These are phyloP conservation scores for Ogataea salicorniae DNA, from an alignment of 805 yeast genomes.

Conservation along the genomic window DNA sequence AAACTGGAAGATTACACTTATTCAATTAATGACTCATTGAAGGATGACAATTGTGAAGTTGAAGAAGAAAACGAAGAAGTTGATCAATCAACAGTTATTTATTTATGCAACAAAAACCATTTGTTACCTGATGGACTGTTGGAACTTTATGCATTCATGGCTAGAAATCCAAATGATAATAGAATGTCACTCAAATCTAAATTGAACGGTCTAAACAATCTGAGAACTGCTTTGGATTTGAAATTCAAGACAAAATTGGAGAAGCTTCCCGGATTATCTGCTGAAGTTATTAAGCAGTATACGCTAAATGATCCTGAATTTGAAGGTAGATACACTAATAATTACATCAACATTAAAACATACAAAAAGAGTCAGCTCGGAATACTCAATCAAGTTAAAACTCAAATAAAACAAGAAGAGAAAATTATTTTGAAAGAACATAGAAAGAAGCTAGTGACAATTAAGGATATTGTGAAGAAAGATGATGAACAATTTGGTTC, in stretches of 20 bases:
- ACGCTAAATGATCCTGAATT: constrained; percentile 1
- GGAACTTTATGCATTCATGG: constrained; percentile 48
- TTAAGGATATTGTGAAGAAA: constrained; percentile 21
- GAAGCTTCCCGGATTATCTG: constrained; percentile 6
- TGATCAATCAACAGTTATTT: constrained; percentile 12
- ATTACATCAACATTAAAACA: constrained; percentile 23
- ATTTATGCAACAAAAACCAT: constrained; percentile 24
- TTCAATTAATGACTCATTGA: constrained; percentile 13
- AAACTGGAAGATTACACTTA: constrained; percentile 25
- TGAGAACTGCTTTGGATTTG: constrained; percentile 47
- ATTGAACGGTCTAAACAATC: constrained; percentile 57
- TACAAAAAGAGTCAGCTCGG: constrained; percentile 39
- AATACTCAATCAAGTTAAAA: constrained; percentile 34
- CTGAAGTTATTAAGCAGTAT: not conserved
- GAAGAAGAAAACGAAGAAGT: not conserved
- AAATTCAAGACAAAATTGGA: constrained; percentile 32
- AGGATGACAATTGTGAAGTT: not conserved
- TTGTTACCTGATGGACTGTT: constrained; percentile 42
- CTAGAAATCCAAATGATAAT: constrained; percentile 43
- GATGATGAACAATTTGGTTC: constrained; percentile 11
- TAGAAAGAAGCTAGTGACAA: constrained; percentile 20
- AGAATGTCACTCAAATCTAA: constrained; percentile 43
- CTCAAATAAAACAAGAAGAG: constrained; percentile 38
- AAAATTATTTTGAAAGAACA: constrained; percentile 34
- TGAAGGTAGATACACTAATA: constrained; percentile 1